Evolutionary conservation across 1,139 yeast species (phyloP).

Genomic region (Scheffersomyces lignicola): DNA sequence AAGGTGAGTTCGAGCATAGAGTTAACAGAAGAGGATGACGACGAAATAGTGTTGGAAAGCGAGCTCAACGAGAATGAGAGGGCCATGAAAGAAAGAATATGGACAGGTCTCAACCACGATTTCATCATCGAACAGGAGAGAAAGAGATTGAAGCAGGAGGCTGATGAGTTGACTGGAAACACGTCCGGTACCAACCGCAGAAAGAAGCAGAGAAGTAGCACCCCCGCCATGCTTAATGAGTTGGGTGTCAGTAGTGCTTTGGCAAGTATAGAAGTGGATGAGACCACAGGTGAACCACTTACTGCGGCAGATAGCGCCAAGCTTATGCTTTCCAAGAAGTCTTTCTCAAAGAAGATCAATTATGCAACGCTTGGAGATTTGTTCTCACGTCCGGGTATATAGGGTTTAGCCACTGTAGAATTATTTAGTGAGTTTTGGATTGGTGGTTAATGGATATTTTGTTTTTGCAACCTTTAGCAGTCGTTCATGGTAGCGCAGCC

Average conservation of each 20-base stretch:
- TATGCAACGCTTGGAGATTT: constrained; percentile 73
- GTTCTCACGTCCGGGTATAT: constrained; percentile 5
- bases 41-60: constrained; percentile 65
- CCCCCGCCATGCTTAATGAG: constrained; percentile 22
- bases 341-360: constrained; percentile 84
- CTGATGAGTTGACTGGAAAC: constrained; percentile 80
- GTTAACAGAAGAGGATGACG: constrained; percentile 68
- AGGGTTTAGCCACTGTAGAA: too few species aligned
- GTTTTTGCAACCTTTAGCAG: too few species aligned
- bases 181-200: constrained; percentile 49
- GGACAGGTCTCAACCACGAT: constrained; percentile 89
- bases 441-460: too few species aligned
- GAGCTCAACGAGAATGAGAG: constrained; percentile 69
- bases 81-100: constrained; percentile 68
- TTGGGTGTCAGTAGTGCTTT: constrained; percentile 23
- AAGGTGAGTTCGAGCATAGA: constrained; percentile 61
- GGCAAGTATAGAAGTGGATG: constrained; percentile 42
- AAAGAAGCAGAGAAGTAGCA: constrained; percentile 32
- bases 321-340: constrained; percentile 65
- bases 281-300: constrained; percentile 39
- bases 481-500: too few species aligned
- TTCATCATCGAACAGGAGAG: constrained; percentile 83
- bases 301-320: constrained; percentile 76
- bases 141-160: constrained; percentile 79
- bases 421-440: too few species aligned